Evolutionary conservation across 345 rosid genomes (phyloP).

Genomic region (Kernera saxatilis): DNA sequence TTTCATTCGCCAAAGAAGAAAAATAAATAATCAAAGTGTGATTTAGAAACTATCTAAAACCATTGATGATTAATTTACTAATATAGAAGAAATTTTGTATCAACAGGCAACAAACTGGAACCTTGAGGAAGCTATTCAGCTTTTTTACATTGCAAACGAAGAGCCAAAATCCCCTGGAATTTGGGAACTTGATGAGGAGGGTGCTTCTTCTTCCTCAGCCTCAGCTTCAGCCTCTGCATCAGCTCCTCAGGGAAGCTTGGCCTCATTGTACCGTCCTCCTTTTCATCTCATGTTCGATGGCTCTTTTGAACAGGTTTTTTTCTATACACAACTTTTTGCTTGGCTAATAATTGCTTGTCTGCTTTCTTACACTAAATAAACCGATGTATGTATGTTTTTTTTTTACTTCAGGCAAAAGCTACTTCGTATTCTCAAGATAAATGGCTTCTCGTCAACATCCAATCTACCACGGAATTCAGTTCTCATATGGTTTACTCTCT

Average conservation of each 20-base stretch:
- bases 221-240: conserved; percentile 24
- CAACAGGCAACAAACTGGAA: conserved; percentile 94
- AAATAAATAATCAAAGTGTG: no score
- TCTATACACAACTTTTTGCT: neutral
- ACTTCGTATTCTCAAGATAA: conserved; percentile 74
- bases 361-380: conserved; percentile 4
- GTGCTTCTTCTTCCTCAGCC: conserved; percentile 29
- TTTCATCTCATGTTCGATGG: conserved; percentile 80
- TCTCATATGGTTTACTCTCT: conserved; percentile 62
- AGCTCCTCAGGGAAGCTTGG: conserved; percentile 76
- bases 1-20: no score
- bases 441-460: conserved; percentile 96
- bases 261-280: conserved; percentile 96
- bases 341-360: neutral
- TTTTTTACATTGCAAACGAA: conserved; percentile 85
- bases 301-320: conserved; percentile 95
- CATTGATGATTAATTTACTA: no score
- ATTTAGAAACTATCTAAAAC: no score
- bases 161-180: conserved; percentile 82
- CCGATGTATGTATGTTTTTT: neutral
- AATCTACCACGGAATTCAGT: conserved; percentile 85
- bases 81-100: neutral
- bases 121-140: conserved; percentile 93
- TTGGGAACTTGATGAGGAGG: conserved; percentile 48
- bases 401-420: conserved; percentile 60